These are phyloP conservation scores for Backusella mclennaniae DNA, from an alignment of 192 early-diverging fungal genomes.

Conservation along the genomic window DNA sequence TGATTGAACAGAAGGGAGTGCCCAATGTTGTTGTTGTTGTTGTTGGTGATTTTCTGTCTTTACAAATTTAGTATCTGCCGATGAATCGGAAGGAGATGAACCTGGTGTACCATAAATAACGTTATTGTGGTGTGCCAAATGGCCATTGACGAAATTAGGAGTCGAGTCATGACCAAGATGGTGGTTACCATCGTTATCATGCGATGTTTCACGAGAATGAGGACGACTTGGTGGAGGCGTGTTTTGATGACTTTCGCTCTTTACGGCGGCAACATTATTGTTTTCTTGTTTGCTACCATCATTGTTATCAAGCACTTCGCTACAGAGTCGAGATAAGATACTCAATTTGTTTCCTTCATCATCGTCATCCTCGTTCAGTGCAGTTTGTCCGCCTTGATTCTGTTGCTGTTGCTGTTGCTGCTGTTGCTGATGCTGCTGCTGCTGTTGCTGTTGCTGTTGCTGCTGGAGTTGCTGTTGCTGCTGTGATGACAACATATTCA, in stretches of 20 bases:
- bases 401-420: conserved; percentile 18
- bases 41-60: conserved; percentile 15
- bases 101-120: conserved; percentile 30
- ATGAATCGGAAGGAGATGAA: conserved; percentile 29
- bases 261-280: background rate
- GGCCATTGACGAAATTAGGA: conserved; percentile 30
- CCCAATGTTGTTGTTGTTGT: background rate
- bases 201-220: conserved; percentile 29
- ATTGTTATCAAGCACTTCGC: conserved; percentile 24
- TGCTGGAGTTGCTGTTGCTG: conserved; percentile 8
- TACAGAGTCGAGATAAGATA: conserved; percentile 36
- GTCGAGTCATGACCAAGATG: conserved; percentile 27
- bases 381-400: background rate
- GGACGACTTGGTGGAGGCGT: conserved; percentile 33
- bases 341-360: conserved; percentile 34
- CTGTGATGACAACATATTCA: conserved; percentile 26
- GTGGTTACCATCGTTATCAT: conserved; percentile 7
- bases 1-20: background rate
- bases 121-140: conserved; percentile 17
- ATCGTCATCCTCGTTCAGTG: conserved; percentile 10
- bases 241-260: conserved; percentile 6
- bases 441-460: conserved; percentile 6
- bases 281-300: conserved; percentile 18
- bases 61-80: conserved; percentile 8
- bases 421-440: background rate